Evolutionary conservation across 805 yeast genomes (phyloP).

Genomic region (Ogataea saltuana): DNA sequence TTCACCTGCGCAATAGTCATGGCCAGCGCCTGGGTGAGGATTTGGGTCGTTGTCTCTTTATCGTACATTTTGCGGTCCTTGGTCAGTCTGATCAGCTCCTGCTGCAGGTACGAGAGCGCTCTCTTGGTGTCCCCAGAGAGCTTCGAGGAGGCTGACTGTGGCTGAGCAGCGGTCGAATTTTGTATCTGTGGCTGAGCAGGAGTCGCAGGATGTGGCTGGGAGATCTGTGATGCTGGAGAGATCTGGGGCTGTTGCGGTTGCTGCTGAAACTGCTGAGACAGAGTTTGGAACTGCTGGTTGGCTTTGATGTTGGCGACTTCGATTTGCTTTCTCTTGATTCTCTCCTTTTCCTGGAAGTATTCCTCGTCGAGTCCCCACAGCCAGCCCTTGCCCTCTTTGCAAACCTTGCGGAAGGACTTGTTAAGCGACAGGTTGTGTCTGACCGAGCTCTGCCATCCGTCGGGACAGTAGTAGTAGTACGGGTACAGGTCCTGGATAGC

Average conservation of each 20-base stretch:
- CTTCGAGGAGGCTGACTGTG: constrained; percentile 22
- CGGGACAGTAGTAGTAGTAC: constrained; percentile 89
- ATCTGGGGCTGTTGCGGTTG: constrained; percentile 23
- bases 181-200: background rate
- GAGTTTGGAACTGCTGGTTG: constrained; percentile 19
- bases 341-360: constrained; percentile 79
- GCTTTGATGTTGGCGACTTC: constrained; percentile 48
- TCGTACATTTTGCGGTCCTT: constrained; percentile 75
- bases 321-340: constrained; percentile 59
- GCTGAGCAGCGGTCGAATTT: constrained; percentile 17
- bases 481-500: constrained; percentile 88
- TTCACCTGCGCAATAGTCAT: constrained; percentile 90
- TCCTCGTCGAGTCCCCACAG: constrained; percentile 90
- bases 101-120: constrained; percentile 80
- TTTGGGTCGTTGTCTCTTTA: constrained; percentile 79
- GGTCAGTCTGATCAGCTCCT: constrained; percentile 77
- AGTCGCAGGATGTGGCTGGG: background rate
- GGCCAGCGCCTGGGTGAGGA: constrained; percentile 87
- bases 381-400: constrained; percentile 93
- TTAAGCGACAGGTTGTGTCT: constrained; percentile 86
- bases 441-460: constrained; percentile 97
- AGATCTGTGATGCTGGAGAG: no score
- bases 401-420: constrained; percentile 78
- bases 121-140: constrained; percentile 64
- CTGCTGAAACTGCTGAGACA: constrained; percentile 28